These are phyloP conservation scores for Botrytis hyacinthi DNA, from an alignment of 2,329 filamentous ascomycete genomes.

Conservation along the genomic window DNA sequence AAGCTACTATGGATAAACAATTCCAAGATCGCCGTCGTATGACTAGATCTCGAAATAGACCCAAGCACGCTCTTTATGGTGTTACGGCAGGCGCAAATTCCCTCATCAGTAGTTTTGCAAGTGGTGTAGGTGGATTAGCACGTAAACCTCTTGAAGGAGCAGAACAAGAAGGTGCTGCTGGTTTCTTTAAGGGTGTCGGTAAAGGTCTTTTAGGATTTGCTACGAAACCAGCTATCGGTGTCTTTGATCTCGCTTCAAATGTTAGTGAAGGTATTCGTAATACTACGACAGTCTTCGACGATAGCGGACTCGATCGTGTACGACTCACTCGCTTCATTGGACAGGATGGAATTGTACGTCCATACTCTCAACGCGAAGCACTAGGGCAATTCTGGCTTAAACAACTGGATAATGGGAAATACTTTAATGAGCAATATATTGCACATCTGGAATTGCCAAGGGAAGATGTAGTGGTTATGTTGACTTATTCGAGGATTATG, in stretches of 20 bases:
- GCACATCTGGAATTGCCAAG: conserved; percentile 89
- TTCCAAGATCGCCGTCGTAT: conserved; percentile 97
- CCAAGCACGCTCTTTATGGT: conserved; percentile 95
- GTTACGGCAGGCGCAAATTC: conserved; percentile 95
- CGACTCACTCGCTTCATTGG: conserved; percentile 92
- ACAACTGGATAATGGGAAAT: conserved; percentile 94
- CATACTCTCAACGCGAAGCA: conserved; percentile 91
- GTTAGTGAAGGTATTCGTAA: conserved; percentile 97
- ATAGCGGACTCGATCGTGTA: conserved; percentile 88
- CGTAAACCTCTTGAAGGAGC: conserved; percentile 93
- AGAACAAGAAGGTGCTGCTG: conserved; percentile 88
- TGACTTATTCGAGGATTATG: conserved; percentile 85
- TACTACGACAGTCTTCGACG: conserved; percentile 97
- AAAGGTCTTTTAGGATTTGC: conserved; percentile 93
- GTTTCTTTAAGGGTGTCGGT: conserved; percentile 96
- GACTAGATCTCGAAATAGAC: conserved; percentile 85
- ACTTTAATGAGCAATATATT: conserved; percentile 97
- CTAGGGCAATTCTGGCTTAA: conserved; percentile 99
- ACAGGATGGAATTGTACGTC: conserved; percentile 87
- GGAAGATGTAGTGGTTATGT: conserved; percentile 85
- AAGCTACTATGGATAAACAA: conserved; percentile 95
- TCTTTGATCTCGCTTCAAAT: conserved; percentile 95
- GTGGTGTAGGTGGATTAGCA: conserved; percentile 88
- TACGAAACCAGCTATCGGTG: conserved; percentile 94
- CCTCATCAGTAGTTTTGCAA: conserved; percentile 87